Evolutionary conservation across 768 basidiomycete species (phyloP), one percentile per base, ranked within the genome.

Genomic region (Pleurotus salmoneostramineus): DNA sequence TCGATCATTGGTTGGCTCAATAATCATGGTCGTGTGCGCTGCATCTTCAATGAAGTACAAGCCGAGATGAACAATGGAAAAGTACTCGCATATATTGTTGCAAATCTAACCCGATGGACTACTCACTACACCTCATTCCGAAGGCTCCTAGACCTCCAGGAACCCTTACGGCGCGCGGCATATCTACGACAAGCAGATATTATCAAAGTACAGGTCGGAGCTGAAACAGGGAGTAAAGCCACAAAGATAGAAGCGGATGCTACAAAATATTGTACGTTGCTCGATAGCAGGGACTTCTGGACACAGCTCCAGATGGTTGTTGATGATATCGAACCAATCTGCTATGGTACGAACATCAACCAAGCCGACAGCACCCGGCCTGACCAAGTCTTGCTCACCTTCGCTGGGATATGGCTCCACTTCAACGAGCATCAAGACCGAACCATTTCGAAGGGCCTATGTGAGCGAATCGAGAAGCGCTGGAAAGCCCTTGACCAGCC

Each of bases 401-500:
- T 72, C 50, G 64, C 61, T 45, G 66, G 66, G 1, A 66, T 71
- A 7, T 70, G 62, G 35, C 33, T 66, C 4, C 64, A 67, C 62
- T 70, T 70, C 45, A 45, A 62, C 40, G 62, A 63, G 31, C 69
- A 70, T 47, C 37, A 59, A 2, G 66, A 68, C 6, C 60, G n/a
- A 8, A 27, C 50, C 0, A 61, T 71, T 15, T 62, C 63, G 7
- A 40, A 45, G 5, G 59, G 61, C 6, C 70, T 72, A 65, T 51
- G 27, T 12, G 63, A 58, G 33, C 52, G 64, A 17, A 58, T 72
- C 15, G 64, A 72, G 56, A 70, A 69, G 56, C 62, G 62, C 4
- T 72, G 69, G 67, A 68, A 65, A 48, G 68, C 66, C 1, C 63
- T 66, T 12, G 67, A 71, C 48, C 69, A 72, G 56, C 62, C 63